Conservation (phyloP, 768 basidiomycete genomes). For the Tulasnella calospora region DNA sequence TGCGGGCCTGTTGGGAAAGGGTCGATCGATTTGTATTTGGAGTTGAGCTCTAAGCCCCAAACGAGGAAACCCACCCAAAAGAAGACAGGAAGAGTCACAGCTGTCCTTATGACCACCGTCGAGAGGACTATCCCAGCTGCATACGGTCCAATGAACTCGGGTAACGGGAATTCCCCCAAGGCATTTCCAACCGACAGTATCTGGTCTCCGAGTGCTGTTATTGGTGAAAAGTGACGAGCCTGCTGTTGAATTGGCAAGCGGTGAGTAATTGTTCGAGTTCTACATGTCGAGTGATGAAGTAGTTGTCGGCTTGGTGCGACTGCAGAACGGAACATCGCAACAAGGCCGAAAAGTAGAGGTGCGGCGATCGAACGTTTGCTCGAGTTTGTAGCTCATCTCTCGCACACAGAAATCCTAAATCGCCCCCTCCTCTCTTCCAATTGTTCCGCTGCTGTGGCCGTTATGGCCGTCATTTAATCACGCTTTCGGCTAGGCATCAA, state of each 20-base stretch:
- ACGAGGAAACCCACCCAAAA: conserved; percentile 11
- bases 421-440: too few relatives aligned
- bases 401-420: neutral
- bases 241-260: neutral
- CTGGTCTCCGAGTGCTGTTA: conserved; percentile 3
- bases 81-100: conserved; percentile 8
- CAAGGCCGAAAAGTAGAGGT: neutral
- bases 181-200: conserved; percentile 3
- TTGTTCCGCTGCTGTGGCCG: too few relatives aligned
- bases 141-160: conserved; percentile 19
- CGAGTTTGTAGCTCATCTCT: neutral
- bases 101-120: conserved; percentile 9
- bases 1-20: conserved; percentile 1
- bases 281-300: neutral
- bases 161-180: neutral
- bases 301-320: conserved; percentile 3
- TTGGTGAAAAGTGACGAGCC: conserved; percentile 13
- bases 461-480: too few relatives aligned
- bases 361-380: neutral
- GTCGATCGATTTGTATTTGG: neutral
- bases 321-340: conserved; percentile 1
- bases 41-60: neutral
- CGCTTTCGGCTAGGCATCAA: too few relatives aligned
- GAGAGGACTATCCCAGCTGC: conserved; percentile 11
- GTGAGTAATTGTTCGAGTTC: neutral